Evolutionary conservation across 23 red algal species (phyloP).

Genomic region (Gracilariopsis chorda): DNA sequence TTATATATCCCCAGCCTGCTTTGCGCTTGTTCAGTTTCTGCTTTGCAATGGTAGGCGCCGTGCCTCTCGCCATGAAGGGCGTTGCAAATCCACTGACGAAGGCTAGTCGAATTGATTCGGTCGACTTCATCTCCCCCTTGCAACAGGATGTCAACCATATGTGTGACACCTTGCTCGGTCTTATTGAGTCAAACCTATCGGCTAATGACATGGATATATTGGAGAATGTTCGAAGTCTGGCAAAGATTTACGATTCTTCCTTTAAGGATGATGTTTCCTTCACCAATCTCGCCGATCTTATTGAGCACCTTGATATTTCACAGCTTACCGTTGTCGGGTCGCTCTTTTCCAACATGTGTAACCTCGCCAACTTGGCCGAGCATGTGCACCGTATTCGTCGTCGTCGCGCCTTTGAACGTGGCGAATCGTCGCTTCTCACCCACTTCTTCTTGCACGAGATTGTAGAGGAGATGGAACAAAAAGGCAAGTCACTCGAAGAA

Average conservation of each 20-base stretch:
- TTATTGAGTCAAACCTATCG: constrained; percentile 39
- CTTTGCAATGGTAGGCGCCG: constrained; percentile 18
- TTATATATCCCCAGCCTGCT: too few relatives aligned
- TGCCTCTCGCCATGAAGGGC: constrained; percentile 33
- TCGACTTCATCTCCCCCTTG: constrained; percentile 81
- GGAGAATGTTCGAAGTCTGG: constrained; percentile 61
- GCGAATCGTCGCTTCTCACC: constrained; percentile 74
- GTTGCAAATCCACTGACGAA: constrained; percentile 45
- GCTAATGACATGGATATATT: constrained; percentile 29
- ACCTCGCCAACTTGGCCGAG: constrained; percentile 91
- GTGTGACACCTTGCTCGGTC: constrained; percentile 31
- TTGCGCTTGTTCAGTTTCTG: neutral
- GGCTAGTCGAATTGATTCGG: constrained; percentile 67
- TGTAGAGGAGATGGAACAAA: constrained; percentile 70
- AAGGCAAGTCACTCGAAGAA: constrained; percentile 65
- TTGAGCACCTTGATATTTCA: constrained; percentile 63
- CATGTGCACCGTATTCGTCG: constrained; percentile 95
- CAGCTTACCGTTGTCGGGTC: constrained; percentile 87
- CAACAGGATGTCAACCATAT: constrained; percentile 70
- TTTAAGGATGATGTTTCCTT: constrained; percentile 70
- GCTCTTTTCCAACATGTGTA: constrained; percentile 93
- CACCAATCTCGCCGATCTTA: constrained; percentile 58
- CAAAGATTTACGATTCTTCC: constrained; percentile 51
- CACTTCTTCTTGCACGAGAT: constrained; percentile 78
- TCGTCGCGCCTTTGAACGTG: constrained; percentile 79